Evolutionary conservation across 2,329 filamentous ascomycete genomes (phyloP).

Genomic region (Pyrenophora graminea): DNA sequence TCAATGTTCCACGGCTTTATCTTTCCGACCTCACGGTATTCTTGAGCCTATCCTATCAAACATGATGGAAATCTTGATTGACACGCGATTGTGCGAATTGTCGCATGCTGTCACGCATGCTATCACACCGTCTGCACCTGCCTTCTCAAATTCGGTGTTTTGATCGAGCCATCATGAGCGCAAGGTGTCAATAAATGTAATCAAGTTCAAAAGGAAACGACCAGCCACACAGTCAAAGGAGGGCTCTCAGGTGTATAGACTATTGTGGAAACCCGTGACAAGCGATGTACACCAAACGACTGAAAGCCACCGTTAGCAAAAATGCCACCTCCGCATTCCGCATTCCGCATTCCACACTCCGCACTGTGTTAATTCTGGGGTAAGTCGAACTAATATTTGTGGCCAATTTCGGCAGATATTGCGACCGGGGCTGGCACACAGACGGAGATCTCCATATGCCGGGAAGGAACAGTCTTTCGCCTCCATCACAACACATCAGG

Average conservation of each 20-base stretch:
- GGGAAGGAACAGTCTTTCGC: too few relatives aligned
- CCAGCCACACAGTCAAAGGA: neutral
- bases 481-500: too few relatives aligned
- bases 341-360: slow-evolving; percentile 30
- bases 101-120: neutral
- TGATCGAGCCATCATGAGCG: neutral
- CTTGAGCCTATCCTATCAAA: neutral
- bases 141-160: neutral
- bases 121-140: neutral
- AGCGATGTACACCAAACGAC: neutral
- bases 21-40: slow-evolving; percentile 9
- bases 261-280: neutral
- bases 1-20: slow-evolving; percentile 24
- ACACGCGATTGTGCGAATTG: neutral
- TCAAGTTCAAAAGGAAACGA: too few relatives aligned
- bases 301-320: neutral
- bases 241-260: neutral
- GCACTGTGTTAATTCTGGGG: slow-evolving; percentile 17
- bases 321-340: slow-evolving; percentile 26
- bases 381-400: slow-evolving; percentile 19
- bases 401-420: slow-evolving; percentile 29
- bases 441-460: slow-evolving; percentile 14
- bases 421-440: slow-evolving; percentile 5
- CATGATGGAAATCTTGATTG: neutral
- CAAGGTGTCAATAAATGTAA: too few relatives aligned